phyloP scores from a whole-genome alignment of 805 yeast species.

The Candida wancherniae region DNA sequence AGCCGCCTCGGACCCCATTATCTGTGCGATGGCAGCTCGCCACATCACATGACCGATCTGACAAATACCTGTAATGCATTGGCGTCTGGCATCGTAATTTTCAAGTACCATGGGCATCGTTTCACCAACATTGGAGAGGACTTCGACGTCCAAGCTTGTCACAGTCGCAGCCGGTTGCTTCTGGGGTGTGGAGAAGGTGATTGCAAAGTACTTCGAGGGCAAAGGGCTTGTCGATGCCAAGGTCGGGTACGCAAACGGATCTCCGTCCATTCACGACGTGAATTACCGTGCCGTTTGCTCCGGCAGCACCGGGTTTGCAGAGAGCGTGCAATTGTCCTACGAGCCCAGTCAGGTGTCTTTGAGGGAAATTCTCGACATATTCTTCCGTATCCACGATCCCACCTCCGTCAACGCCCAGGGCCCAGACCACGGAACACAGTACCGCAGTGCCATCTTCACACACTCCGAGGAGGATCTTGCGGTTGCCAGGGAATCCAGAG shows the following conservation, averaged over 20 bases:
- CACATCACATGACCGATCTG: too few relatives aligned
- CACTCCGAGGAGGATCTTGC: constrained; percentile 48
- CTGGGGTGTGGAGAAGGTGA: constrained; percentile 89
- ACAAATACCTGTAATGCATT: too few relatives aligned
- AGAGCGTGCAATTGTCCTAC: constrained; percentile 75
- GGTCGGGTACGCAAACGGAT: constrained; percentile 92
- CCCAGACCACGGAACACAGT: constrained; percentile 84
- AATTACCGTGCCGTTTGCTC: constrained; percentile 67
- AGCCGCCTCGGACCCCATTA: too few relatives aligned
- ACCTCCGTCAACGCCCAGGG: constrained; percentile 83
- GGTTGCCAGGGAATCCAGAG: constrained; percentile 42
- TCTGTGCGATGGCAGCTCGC: too few relatives aligned
- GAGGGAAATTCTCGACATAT: constrained; percentile 68
- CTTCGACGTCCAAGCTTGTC: constrained; percentile 30
- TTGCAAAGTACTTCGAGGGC: constrained; percentile 59
- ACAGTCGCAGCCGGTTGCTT: constrained; percentile 63
- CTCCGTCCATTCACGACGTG: constrained; percentile 40
- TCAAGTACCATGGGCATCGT: too few relatives aligned
- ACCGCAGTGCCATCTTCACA: constrained; percentile 76
- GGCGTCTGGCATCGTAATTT: too few relatives aligned
- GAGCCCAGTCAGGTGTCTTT: constrained; percentile 63
- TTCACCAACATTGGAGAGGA: constrained; percentile 33
- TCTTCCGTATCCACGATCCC: constrained; percentile 92
- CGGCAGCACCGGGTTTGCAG: constrained; percentile 75
- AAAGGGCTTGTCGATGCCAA: constrained; percentile 68